Percentiles rank a stretch among this genome's conserved stretches.
These are phyloP conservation scores for Fraxinus sp. DNA, from an alignment of 305 asterid species.

Conservation along the genomic window DNA sequence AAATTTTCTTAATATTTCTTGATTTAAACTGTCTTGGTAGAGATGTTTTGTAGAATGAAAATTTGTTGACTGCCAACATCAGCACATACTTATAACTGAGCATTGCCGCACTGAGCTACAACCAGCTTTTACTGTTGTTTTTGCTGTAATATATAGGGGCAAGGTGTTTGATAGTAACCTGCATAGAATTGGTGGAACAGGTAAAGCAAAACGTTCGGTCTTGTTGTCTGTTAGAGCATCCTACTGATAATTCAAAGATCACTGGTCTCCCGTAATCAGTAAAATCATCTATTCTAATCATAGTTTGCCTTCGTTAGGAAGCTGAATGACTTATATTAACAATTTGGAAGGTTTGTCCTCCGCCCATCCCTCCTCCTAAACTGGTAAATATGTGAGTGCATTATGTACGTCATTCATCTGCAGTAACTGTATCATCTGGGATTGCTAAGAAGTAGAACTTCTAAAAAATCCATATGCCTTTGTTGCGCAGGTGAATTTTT, in stretches of 20 bases:
- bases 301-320: neutral
- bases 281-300: neutral
- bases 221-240: neutral
- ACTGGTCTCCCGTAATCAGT: neutral
- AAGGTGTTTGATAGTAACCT: neutral
- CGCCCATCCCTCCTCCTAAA: neutral
- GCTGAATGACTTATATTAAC: neutral
- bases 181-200: neutral
- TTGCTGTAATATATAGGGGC: neutral
- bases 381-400: neutral
- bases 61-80: neutral
- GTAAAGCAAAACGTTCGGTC: neutral
- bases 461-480: neutral
- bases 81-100: neutral
- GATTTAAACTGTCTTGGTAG: neutral
- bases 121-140: neutral
- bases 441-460: neutral
- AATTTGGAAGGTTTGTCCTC: neutral
- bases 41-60: neutral
- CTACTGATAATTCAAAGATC: neutral
- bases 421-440: neutral
- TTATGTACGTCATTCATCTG: neutral
- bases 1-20: neutral
- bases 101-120: neutral
- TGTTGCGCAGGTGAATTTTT: neutral